Evolutionary conservation across 2,329 filamentous ascomycete genomes (phyloP), one percentile per base, ranked within the genome.

Genomic region (Aurifilum marmelostoma): DNA sequence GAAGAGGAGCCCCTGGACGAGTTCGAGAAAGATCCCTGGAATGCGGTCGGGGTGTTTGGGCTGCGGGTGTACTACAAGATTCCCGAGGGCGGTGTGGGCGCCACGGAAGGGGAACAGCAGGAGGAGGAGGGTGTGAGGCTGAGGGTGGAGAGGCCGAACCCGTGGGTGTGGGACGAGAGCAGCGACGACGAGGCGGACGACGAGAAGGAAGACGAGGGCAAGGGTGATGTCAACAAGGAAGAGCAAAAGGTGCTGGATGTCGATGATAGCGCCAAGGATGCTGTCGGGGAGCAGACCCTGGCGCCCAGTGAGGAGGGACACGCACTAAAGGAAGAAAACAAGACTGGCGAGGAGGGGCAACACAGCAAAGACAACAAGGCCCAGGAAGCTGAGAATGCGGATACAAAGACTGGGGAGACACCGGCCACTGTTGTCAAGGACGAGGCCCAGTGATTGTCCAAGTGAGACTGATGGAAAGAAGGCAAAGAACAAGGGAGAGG

Each of bases 21-120:
- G 67, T 83, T 83, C 43, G 83, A 85, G 73, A 80, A 79, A 41
- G 83, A 88, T 37, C 83, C 86, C 0, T 90, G 88, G 88, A 89
- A 89, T 74, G 87, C 88, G 0, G 82, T 89, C 14, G 86, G 82
- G 21, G 86, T 89, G 18, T 83, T 90, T 0, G 87, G 88, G 0
- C 77, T 90, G 67, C 83, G 87, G 27, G 82, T 90, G 8, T 90
- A 89, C 75, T 83, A 85, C 76, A 84, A 83, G 71, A 78, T 75
- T 9, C 65, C 65, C 1, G 70, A 69, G 18, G 70, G 65, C 14
- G 69, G 62, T 21, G 71, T 52, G 3, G 43, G 47, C 21, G 69
- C 50, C 4, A 68, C 47, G n/a, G 69, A 67, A 16, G 37, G 66
- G 54, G 62, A 69, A 34, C 4, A 34, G 34, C 4, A 8, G 34